Conservation (phyloP, 2,329 filamentous ascomycete genomes). For the Talaromyces rugulosus region DNA sequence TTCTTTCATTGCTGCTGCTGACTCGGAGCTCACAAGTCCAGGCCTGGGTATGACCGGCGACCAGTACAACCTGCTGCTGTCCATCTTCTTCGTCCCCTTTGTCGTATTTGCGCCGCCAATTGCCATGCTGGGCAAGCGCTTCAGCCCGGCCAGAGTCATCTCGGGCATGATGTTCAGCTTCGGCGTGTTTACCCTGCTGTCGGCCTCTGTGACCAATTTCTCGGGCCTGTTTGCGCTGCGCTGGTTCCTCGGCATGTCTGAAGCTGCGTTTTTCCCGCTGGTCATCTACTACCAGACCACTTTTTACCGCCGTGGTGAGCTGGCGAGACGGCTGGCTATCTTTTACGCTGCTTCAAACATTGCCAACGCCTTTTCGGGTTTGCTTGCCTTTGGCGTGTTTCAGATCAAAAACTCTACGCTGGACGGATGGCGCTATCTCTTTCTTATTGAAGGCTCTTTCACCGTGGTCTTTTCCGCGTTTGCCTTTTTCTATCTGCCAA, state of each 20-base stretch:
- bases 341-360: slow-evolving; percentile 76
- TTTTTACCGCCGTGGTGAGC: slow-evolving; percentile 68
- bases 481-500: slow-evolving; percentile 66
- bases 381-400: slow-evolving; percentile 59
- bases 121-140: slow-evolving; percentile 64
- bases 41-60: slow-evolving; percentile 55
- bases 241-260: slow-evolving; percentile 67
- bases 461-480: slow-evolving; percentile 61
- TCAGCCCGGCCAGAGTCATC: slow-evolving; percentile 59
- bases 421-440: slow-evolving; percentile 51
- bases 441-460: slow-evolving; percentile 54
- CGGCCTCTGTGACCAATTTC: slow-evolving; percentile 56
- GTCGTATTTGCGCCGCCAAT: slow-evolving; percentile 65
- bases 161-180: slow-evolving; percentile 67
- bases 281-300: slow-evolving; percentile 62
- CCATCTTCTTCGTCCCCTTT: slow-evolving; percentile 72
- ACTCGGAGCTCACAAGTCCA: slow-evolving; percentile 12
- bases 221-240: slow-evolving; percentile 62
- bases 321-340: slow-evolving; percentile 65
- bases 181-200: slow-evolving; percentile 60
- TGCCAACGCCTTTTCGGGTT: slow-evolving; percentile 61
- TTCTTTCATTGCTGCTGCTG: not conserved
- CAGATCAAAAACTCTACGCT: slow-evolving; percentile 49
- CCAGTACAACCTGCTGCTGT: slow-evolving; percentile 66
- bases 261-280: slow-evolving; percentile 65